Evolutionary conservation across 306 rosid genomes (phyloP).

Genomic region (Quercus robur): DNA sequence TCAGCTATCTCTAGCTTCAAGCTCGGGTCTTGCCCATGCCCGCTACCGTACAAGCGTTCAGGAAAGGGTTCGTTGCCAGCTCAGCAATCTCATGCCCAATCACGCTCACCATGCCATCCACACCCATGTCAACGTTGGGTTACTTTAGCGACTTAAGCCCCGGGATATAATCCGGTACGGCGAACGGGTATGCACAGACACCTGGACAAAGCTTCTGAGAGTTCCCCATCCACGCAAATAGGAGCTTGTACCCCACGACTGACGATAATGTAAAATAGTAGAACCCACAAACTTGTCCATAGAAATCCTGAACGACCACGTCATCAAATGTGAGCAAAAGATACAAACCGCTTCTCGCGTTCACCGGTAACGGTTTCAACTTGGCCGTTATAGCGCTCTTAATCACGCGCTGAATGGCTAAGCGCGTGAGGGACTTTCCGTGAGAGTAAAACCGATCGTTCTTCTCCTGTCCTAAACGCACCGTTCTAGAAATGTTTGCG

Average conservation of each 20-base stretch:
- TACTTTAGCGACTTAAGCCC: conserved; percentile 67
- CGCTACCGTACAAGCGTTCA: conserved; percentile 66
- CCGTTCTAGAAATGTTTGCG: conserved; percentile 54
- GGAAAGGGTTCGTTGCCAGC: conserved; percentile 75
- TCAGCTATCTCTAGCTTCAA: too few species aligned
- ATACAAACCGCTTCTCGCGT: conserved; percentile 59
- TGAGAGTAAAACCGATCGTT: conserved; percentile 88
- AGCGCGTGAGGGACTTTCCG: conserved; percentile 61
- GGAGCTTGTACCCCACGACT: conserved; percentile 76
- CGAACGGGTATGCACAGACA: conserved; percentile 78
- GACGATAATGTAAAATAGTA: conserved; percentile 92
- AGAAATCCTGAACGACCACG: conserved; percentile 86
- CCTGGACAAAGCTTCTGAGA: conserved; percentile 74
- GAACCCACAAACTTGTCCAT: conserved; percentile 84
- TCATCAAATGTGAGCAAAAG: conserved; percentile 66
- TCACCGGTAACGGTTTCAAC: conserved; percentile 57
- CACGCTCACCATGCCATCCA: conserved; percentile 97
- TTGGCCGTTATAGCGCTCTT: conserved; percentile 61
- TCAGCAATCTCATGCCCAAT: conserved; percentile 89
- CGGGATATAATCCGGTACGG: conserved; percentile 58
- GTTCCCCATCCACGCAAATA: conserved; percentile 91
- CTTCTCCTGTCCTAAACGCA: conserved; percentile 61
- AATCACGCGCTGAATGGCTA: conserved; percentile 76
- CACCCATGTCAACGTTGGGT: conserved; percentile 83
- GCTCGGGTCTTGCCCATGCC: too few species aligned